phyloP scores from a whole-genome alignment of 768 basidiomycete species.

The Auriscalpium microsporum region DNA sequence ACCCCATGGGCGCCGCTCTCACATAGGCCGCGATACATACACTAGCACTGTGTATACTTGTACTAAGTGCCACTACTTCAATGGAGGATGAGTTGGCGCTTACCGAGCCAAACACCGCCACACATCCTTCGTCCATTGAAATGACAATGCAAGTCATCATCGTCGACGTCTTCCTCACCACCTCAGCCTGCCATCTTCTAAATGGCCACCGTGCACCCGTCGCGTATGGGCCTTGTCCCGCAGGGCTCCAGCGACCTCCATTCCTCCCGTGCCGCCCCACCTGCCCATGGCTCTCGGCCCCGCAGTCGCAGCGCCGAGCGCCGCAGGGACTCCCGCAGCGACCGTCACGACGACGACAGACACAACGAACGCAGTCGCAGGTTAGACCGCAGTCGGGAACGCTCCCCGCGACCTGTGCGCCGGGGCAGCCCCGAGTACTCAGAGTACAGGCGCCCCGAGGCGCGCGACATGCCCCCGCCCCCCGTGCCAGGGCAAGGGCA shows the following conservation, averaged over 20 bases:
- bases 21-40: no score
- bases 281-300: constrained; percentile 11
- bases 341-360: constrained; percentile 13
- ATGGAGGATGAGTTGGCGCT: no score
- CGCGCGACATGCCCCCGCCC: neutral
- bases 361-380: constrained; percentile 14
- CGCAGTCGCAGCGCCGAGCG: constrained; percentile 16
- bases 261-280: constrained; percentile 32
- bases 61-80: no score
- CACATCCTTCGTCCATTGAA: no score
- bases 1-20: no score
- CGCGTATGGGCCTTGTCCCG: constrained; percentile 2
- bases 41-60: no score
- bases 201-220: constrained; percentile 4
- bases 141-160: no score
- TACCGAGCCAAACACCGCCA: no score
- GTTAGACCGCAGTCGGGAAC: constrained; percentile 22
- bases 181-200: neutral
- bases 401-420: constrained; percentile 7
- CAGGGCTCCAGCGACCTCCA: constrained; percentile 9
- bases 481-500: constrained; percentile 8
- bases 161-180: no score
- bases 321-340: neutral
- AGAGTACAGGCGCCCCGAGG: constrained; percentile 35
- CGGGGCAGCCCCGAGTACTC: constrained; percentile 47